These are phyloP conservation scores for Strobilomyces confusus DNA, from an alignment of 768 basidiomycete genomes.

Conservation along the genomic window DNA sequence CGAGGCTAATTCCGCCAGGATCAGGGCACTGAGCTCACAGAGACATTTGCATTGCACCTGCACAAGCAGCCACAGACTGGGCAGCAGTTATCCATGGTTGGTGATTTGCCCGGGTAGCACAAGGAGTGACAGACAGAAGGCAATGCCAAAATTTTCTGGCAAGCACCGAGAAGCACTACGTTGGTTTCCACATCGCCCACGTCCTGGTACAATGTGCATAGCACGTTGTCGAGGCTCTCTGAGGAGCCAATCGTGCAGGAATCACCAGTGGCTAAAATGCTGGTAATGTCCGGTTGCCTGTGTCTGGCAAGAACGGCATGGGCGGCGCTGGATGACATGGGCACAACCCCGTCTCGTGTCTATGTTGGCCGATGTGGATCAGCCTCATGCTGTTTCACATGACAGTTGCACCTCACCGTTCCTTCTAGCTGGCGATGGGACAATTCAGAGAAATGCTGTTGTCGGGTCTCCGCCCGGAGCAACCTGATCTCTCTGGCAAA, in stretches of 20 bases:
- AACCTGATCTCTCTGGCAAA: not conserved
- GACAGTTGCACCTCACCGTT: not conserved
- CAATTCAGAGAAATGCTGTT: not conserved
- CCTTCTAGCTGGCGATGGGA: not conserved
- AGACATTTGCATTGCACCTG: not conserved
- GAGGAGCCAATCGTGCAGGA: not conserved
- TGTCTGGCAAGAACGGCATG: not conserved
- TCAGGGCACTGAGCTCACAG: not conserved
- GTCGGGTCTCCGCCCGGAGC: not conserved
- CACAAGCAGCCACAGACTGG: not conserved
- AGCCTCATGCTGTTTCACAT: not conserved
- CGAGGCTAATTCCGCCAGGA: not conserved
- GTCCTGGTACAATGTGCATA: not conserved
- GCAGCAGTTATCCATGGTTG: not conserved
- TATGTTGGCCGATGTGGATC: not conserved
- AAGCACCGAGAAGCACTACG: not conserved
- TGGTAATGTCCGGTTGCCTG: not conserved
- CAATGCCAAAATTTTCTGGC: not conserved
- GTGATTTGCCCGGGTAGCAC: not conserved
- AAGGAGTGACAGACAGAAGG: not conserved
- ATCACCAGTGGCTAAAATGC: not conserved
- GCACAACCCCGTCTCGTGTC: not conserved
- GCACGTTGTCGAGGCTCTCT: not conserved
- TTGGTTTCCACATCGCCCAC: not conserved
- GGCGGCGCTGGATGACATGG: not conserved